Percentiles rank a stretch among this genome's conserved stretches.
Conservation (phyloP, 2,329 filamentous ascomycete species). For the Ceratocystis cubensis region DNA sequence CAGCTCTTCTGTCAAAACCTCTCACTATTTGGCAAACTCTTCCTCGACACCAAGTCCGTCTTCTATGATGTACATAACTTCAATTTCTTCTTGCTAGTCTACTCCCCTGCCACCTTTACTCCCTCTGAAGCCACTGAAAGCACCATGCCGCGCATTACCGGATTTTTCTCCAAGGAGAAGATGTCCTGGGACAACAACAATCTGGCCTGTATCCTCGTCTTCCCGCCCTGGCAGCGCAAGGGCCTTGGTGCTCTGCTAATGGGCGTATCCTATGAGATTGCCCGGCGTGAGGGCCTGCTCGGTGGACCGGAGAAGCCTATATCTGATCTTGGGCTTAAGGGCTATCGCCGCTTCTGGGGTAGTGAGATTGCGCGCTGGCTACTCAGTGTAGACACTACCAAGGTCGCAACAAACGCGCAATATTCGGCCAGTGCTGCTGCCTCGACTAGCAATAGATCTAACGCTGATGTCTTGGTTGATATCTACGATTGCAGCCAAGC, state of each 20-base stretch:
- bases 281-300: conserved; percentile 65
- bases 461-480: conserved; percentile 42
- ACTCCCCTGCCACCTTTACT: conserved; percentile 38
- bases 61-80: conserved; percentile 95
- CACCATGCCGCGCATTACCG: conserved; percentile 47
- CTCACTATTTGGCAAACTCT: conserved; percentile 91
- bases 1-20: conserved; percentile 87
- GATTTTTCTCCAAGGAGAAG: conserved; percentile 99
- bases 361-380: conserved; percentile 67
- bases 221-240: conserved; percentile 88
- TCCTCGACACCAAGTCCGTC: conserved; percentile 95
- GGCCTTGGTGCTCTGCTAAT: conserved; percentile 82
- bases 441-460: not conserved
- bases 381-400: conserved; percentile 26
- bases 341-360: conserved; percentile 78
- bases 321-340: conserved; percentile 68
- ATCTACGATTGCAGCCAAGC: conserved; percentile 59
- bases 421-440: conserved; percentile 23
- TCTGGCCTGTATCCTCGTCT: conserved; percentile 87
- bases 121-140: not conserved
- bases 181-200: conserved; percentile 99
- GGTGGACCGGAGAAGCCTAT: conserved; percentile 92
- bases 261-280: conserved; percentile 86
- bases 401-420: conserved; percentile 25
- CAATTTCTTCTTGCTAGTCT: conserved; percentile 84